Base-by-base conservation (phyloP, 345 rosid species). In the Sisymbrium irio region DNA sequence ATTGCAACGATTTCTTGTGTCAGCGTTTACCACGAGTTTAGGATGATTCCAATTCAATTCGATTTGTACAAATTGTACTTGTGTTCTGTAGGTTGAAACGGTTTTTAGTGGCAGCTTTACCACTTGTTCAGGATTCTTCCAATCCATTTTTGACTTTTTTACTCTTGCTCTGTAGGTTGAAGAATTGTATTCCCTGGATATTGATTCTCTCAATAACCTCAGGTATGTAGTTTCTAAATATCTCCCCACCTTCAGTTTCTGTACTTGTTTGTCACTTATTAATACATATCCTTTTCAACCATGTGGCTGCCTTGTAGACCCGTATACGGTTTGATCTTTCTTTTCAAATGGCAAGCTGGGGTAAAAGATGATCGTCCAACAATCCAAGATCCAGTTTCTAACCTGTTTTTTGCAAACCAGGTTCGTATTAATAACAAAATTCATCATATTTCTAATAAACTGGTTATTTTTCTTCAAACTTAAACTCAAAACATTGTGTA, bases 261-360 rank as follows among this genome's bases (percentile, higher is more conserved):
- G 45, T 8, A 27, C 50, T 73, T 7, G 0, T 17, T 71, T 27
- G 9, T 6, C 20, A 18, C 9, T 15, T 59, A 9, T 62, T 42
- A 27, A 53, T 76, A 27, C 28, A 9, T 17, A 44, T 76, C 15
- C 9, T 50, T 69, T 17, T 53, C 35, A 54, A 62, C 75, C n/a
- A 36, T 55, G 55, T 49, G 41, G 47, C 51, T 54, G 33, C 46
- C 68, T 79, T 41, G 62, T 82, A 94, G 99, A 85, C 99, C 99
- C 42, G 84, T 94, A 13, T 92, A 89, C 42, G 99, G 99, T 65
- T 77, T 94, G 88, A 85, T 94, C 75, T 94, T 94, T 84, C 97
- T 93, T 72, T 93, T 93, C 88, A 93, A 93, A 78, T 93, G 97
- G 98, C 88, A 90, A 37, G 88, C 91, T 5, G 98, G 92, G 20